Evolutionary conservation across 2,329 filamentous ascomycete species (phyloP).

Genomic region (Diatrype stigma): DNA sequence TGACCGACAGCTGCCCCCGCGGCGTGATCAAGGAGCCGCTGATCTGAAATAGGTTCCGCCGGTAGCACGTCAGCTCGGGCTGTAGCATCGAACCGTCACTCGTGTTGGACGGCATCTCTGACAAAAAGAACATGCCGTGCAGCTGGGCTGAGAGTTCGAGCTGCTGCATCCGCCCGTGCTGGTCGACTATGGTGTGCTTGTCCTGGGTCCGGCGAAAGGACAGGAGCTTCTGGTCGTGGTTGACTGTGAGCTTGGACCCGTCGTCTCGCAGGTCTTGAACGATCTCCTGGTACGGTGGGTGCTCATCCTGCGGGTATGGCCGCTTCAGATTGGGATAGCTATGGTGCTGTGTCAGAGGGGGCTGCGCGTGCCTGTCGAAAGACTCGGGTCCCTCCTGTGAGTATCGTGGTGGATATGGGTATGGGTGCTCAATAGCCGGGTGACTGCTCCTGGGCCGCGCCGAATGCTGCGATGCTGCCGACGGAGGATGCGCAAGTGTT

Average conservation of each 20-base stretch:
- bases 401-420: constrained; percentile 50
- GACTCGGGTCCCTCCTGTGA: constrained; percentile 50
- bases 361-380: constrained; percentile 50
- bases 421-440: constrained; percentile 46
- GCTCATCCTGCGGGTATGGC: constrained; percentile 52
- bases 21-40: constrained; percentile 84
- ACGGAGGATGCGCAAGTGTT: constrained; percentile 40
- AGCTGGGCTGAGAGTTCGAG: constrained; percentile 68
- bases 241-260: constrained; percentile 51
- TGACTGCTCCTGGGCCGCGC: constrained; percentile 48
- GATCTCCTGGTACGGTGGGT: constrained; percentile 55
- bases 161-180: constrained; percentile 56
- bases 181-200: constrained; percentile 57
- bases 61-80: constrained; percentile 90
- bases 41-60: constrained; percentile 92
- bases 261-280: constrained; percentile 58
- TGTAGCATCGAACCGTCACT: constrained; percentile 57
- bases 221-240: constrained; percentile 58
- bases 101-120: constrained; percentile 66
- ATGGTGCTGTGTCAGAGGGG: constrained; percentile 45
- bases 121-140: constrained; percentile 86
- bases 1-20: constrained; percentile 70
- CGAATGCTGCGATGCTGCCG: constrained; percentile 41
- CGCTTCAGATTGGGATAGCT: constrained; percentile 54
- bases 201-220: constrained; percentile 55